Evolutionary conservation across 257 asterid genomes (phyloP).

Genomic region (Fraxinus pennsylvanica): DNA sequence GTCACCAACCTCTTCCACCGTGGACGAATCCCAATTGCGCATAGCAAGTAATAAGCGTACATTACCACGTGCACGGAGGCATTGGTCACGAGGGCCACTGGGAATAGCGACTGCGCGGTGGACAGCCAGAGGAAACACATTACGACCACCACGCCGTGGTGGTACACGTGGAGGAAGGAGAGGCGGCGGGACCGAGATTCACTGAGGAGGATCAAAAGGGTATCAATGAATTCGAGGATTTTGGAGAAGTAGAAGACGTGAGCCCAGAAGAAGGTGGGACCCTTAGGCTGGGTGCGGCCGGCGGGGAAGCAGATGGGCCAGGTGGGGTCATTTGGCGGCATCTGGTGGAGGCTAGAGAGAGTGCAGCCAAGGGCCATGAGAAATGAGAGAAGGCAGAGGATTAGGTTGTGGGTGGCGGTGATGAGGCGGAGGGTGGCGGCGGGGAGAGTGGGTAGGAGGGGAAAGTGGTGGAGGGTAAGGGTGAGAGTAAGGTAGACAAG

Average conservation of each 20-base stretch:
- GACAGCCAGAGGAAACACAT: conserved; percentile 82
- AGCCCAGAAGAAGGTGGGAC: conserved; percentile 90
- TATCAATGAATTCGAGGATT: conserved; percentile 78
- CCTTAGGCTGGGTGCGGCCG: conserved; percentile 51
- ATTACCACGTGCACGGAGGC: conserved; percentile 87
- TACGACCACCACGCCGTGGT: conserved; percentile 77
- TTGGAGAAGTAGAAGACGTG: conserved; percentile 82
- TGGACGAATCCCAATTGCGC: conserved; percentile 69
- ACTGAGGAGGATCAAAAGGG: conserved; percentile 56
- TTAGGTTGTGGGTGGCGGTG: conserved; percentile 74
- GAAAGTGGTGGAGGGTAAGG: conserved; percentile 44
- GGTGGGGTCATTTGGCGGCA: conserved; percentile 46
- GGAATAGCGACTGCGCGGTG: conserved; percentile 74
- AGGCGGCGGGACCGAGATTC: conserved; percentile 60
- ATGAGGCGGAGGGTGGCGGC: conserved; percentile 63
- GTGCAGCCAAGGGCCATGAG: conserved; percentile 72
- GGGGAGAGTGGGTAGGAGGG: conserved; percentile 41
- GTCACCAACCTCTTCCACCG: conserved; percentile 89
- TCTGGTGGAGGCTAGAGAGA: conserved; percentile 67
- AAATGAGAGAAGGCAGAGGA: conserved; percentile 72
- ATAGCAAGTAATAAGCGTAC: conserved; percentile 76
- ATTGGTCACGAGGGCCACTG: conserved; percentile 86
- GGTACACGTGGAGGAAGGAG: conserved; percentile 92
- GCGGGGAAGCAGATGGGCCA: conserved; percentile 87
- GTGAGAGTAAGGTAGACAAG: conserved; percentile 65